These are phyloP conservation scores for Suhomyces yuchorum DNA, from an alignment of 1,139 yeast species.

Conservation along the genomic window DNA sequence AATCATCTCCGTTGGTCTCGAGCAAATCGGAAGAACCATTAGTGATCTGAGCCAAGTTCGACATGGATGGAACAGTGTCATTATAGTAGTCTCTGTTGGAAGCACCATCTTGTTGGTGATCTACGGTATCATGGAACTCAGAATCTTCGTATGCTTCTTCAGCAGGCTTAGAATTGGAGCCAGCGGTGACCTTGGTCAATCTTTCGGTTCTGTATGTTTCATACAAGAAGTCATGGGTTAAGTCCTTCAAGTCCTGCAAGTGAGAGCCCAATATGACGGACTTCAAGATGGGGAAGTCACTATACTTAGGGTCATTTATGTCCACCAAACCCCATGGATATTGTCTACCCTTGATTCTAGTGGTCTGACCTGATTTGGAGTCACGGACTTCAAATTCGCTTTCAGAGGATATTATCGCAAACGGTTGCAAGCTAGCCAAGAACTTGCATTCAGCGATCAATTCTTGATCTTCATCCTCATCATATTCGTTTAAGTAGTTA, in stretches of 20 bases:
- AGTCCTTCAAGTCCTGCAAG: conserved; percentile 87
- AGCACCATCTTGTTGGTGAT: conserved; percentile 17
- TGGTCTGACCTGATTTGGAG: conserved; percentile 53
- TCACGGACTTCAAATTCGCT: conserved; percentile 53
- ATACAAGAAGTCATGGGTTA: conserved; percentile 87
- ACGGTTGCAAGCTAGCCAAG: conserved; percentile 77
- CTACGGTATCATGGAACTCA: conserved; percentile 37
- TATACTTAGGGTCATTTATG: conserved; percentile 74
- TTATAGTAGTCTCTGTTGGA: conserved; percentile 10
- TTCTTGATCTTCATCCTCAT: conserved; percentile 63
- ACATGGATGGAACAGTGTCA: conserved; percentile 57
- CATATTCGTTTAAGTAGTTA: conserved; percentile 45
- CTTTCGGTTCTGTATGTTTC: conserved; percentile 93
- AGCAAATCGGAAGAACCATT: conserved; percentile 18
- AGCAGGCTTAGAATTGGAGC: conserved; percentile 24
- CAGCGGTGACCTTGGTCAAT: conserved; percentile 57
- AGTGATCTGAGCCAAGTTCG: conserved; percentile 64
- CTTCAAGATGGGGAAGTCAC: conserved; percentile 83
- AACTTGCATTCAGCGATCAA: conserved; percentile 79
- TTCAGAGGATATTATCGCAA: conserved; percentile 82
- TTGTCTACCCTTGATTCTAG: conserved; percentile 70
- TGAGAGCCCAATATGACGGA: conserved; percentile 90
- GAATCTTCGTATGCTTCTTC: conserved; percentile 31
- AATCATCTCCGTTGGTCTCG: conserved; percentile 17
- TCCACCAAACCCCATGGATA: conserved; percentile 96